Base-by-base conservation (phyloP, 805 yeast species). In the Yarrowia sp. region DNA sequence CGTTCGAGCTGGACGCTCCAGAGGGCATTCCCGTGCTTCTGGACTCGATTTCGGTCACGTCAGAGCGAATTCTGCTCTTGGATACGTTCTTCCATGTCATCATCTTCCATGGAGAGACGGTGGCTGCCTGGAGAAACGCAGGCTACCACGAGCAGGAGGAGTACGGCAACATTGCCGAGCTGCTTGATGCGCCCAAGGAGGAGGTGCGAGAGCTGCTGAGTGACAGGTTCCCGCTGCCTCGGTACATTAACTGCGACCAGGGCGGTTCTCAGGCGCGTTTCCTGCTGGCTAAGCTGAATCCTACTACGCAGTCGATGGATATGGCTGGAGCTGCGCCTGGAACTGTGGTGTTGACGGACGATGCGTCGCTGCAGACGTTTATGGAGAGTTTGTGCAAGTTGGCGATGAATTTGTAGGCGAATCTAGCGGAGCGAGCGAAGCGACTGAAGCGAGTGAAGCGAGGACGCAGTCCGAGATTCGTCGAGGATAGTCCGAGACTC, bases 231-330 rank as follows among this genome's bases (percentile, higher is more conserved):
- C 99, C 99, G 69, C 80, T 94, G 71, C 99, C 99, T 51, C 84
- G 99, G 76, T 94, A 93, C 72, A 92, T 94, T 68, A 97, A 93
- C 69, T 90, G 97, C 64, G 97, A 93, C 73, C 97, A 93, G 69
- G 98, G 99, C 69, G 97, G 97, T 62, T 92, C 97, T 14, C 99
- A 94, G 77, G 97, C 98, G 2, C 86, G 99, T 77, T 94, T 94
- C 81, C 81, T 94, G 75, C 85, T 90, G 75, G 90, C 97, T 27
- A 94, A 91, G 76, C 84, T 94, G 74, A 94, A 96, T 74, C 99
- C 99, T 39, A 87, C 97, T 49, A 90, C 88, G 2, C 51, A 44
- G 42, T 13, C 19, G 9, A 42, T 58, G 39, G 62, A 58, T 18
- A 42, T 33, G 41, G 51, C 62, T 12, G 51, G 53, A 2, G 53